Evolutionary conservation across 2,329 filamentous ascomycete genomes (phyloP), one percentile per base, ranked within the genome.

Genomic region (Onygenales sp.): DNA sequence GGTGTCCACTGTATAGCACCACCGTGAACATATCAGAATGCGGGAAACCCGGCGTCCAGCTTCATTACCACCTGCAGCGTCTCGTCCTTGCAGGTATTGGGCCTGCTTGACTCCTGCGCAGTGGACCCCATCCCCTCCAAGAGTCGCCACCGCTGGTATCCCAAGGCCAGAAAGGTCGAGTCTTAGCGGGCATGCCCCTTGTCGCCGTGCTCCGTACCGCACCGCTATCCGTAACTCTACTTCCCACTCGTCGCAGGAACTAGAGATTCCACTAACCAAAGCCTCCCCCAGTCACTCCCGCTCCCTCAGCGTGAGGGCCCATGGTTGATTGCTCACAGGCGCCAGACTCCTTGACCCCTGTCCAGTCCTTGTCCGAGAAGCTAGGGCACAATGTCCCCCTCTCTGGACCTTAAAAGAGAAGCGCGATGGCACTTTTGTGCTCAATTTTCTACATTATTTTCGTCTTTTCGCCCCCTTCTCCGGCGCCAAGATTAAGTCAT

Each of bases 201-300:
- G 37, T 17, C 46, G 21, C 34, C 50, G 50, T 39, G 32, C 42
- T 46, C 42, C 50, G 50, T 52, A 46, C 42, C 50, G 50, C 42
- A 52, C 42, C 50, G 42, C 7, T 52, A 46, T 44, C 50, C 50
- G 42, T 17, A 44, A 51, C 49, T 51, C 36, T 39, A 34, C 47
- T 40, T 40, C 40, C 21, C 13, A 37, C 47, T 49, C 34, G 40
- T 40, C 40, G 21, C 17, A 31, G 46, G 46, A 49, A 11, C 21
- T 40, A 21, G 46, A 27, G 21, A 37, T 37, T 17, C 33, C 32
- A 37, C 45, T 37, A 48, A 40, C 46, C 14, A 14, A 13, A n/a
- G 46, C 32, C 46, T 49, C 31, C 17, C 21, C 46, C 46, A 42
- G 21, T 42, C 47, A 49, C 11, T 40, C 46, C 34, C 14, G 46